These are phyloP conservation scores for Ophiostoma australiae DNA, from an alignment of 2,329 filamentous ascomycete genomes.

Conservation along the genomic window DNA sequence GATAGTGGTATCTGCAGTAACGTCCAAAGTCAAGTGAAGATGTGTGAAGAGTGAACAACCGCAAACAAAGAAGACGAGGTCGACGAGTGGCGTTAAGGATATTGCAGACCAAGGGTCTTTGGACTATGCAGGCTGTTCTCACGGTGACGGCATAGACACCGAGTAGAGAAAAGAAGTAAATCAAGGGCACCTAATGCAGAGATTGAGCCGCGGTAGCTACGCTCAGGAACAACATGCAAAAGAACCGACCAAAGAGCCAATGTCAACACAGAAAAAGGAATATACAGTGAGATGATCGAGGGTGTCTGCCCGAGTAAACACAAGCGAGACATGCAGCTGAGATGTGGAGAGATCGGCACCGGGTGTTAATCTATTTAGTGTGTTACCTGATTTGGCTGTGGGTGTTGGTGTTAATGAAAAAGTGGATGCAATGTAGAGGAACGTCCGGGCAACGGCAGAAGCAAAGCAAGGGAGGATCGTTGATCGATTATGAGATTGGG, in stretches of 20 bases:
- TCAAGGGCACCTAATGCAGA: neutral
- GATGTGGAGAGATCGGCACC: conserved; percentile 10
- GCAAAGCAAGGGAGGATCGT: neutral
- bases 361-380: conserved; percentile 12
- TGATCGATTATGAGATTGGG: conserved; percentile 8
- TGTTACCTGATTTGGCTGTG: neutral
- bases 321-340: conserved; percentile 9
- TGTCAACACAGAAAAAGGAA: neutral
- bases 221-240: neutral
- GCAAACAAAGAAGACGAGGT: neutral
- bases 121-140: conserved; percentile 10
- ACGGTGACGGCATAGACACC: conserved; percentile 1
- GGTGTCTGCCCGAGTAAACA: neutral
- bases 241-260: neutral
- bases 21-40: neutral
- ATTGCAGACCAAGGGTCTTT: neutral
- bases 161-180: neutral
- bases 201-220: neutral
- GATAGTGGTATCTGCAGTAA: neutral
- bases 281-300: neutral
- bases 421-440: conserved; percentile 6
- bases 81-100: neutral
- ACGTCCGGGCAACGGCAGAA: neutral
- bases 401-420: neutral
- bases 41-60: neutral